Percentiles rank a stretch among this genome's conserved stretches.
Conservation (phyloP, 2,329 filamentous ascomycete genomes). For the Exophiala spinifera region DNA sequence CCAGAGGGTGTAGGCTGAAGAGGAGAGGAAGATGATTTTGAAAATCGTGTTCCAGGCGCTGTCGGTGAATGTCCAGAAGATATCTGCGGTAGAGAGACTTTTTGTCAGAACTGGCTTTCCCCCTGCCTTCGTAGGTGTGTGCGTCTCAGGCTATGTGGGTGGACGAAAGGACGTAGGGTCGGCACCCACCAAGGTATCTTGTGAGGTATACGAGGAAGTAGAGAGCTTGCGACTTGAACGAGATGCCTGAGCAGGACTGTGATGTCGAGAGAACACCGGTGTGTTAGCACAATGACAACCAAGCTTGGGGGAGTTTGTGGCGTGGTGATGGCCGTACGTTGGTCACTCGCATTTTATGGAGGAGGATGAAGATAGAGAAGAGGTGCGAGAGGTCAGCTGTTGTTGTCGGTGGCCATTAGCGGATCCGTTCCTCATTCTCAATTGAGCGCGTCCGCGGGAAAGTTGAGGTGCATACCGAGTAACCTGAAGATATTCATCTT, state of each 20-base stretch:
- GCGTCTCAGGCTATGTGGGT: too few relatives aligned
- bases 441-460: neutral
- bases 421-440: too few relatives aligned
- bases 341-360: constrained; percentile 93
- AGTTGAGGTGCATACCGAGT: constrained; percentile 50
- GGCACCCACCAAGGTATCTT: constrained; percentile 72
- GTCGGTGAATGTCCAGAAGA: constrained; percentile 77
- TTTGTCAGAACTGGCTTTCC: constrained; percentile 3
- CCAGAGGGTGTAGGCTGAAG: constrained; percentile 92
- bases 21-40: constrained; percentile 90
- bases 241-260: constrained; percentile 94
- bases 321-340: constrained; percentile 73
- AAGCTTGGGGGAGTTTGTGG: too few relatives aligned
- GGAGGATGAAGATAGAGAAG: constrained; percentile 85
- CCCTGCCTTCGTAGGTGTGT: too few relatives aligned
- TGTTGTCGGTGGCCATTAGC: neutral
- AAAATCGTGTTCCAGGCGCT: constrained; percentile 91
- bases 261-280: neutral
- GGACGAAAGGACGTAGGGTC: neutral
- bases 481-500: constrained; percentile 70
- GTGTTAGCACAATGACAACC: constrained; percentile 11
- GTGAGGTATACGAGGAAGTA: constrained; percentile 94
- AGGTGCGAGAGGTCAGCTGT: constrained; percentile 93
- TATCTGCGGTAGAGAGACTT: constrained; percentile 54
- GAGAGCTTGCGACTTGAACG: constrained; percentile 95